Evolutionary conservation across 2,329 filamentous ascomycete species (phyloP), one percentile per base, ranked within the genome.

Genomic region (Domatiomyces globalis): DNA sequence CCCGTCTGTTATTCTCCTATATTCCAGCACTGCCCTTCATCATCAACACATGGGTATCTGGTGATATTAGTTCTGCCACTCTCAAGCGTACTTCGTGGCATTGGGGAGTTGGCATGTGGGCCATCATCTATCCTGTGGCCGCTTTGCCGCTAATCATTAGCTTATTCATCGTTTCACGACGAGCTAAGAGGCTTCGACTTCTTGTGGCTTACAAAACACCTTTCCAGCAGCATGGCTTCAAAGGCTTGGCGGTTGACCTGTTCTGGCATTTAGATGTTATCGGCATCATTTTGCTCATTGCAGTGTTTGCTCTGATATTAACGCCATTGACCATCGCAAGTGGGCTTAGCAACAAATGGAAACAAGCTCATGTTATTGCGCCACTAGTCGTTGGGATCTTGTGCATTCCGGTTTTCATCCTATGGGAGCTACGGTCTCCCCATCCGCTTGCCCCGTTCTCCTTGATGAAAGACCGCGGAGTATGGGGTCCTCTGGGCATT

Each of bases 51-150:
- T 83, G 79, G 79, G 71, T 82, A 12, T 77, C 76, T 54, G 80
- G 79, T 18, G 73, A 77, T 54, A 66, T 83, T 48, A 73, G 76
- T 0, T 61, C 64, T 0, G 70, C 74, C 0, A 75, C 81, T 0
- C 60, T 81, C 18, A 58, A 51, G 0, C 62, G 61, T 1, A 76
- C 75, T 0, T 73, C 68, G 1, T 83, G 80, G 80, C 66, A 72
- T 52, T 82, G 78, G 78, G 80, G 79, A 12, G 71, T 80, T 20
- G 79, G 78, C 56, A 82, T 83, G 78, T 83, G 76, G 71, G 71
- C 70, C 46, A 74, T 82, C 55, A 78, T 81, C 48, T 81, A 77
- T 59, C 75, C 79, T 8, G 66, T 77, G 6, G 75, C 73, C 51
- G 70, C 75, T 0, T 53, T 80, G 4, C 78, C 80, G 1, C 67